Evolutionary conservation across 805 yeast genomes (phyloP), one percentile per base, ranked within the genome.

Genomic region (Blastobotrys muscicola): DNA sequence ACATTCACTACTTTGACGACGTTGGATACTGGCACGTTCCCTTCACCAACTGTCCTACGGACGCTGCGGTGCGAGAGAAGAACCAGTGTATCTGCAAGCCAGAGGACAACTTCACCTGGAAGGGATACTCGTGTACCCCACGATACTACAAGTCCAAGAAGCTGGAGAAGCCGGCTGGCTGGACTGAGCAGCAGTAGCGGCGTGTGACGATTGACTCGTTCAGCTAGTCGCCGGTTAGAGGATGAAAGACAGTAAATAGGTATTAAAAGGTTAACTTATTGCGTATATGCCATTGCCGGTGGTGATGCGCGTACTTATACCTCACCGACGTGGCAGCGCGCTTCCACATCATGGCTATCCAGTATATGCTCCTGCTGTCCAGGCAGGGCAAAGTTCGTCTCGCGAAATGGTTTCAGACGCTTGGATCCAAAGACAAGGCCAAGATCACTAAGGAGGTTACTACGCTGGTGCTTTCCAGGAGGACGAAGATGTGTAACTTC

Each of bases 381-480:
- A 76, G 96, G 53, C 98, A 92, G 61, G 99, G 98, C 26, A 92
- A 90, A 63, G 87, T 87, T 29, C 73, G 99, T 54, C 73, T 94
- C 31, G 76, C 94, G 32, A 89, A 89, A 67, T 92, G 99, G 99
- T 92, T 86, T 61, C 74, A 75, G 42, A 78, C 96, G 29, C 69
- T 81, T 38, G 72, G 83, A n/a, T 82, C 82, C 54, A 86, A 85
- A 59, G 96, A 87, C 53, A 87, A 89, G 30, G 70, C 80, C 42
- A 83, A 84, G 63, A 78, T 87, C 45, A 79, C 84, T 41, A 75
- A 85, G 54, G 97, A 92, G 55, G 72, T 92, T 45, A 80, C 95
- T 7, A 86, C 96, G 2, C 66, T 86, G 34, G 85, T 92, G 20
- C 74, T 94, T 37, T 72, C 86, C 9, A 73, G 99, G 49, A 75